Percentiles rank a stretch among this genome's conserved stretches.
Conservation (phyloP, 2,329 filamentous ascomycete genomes). For the Didymella exigua region DNA sequence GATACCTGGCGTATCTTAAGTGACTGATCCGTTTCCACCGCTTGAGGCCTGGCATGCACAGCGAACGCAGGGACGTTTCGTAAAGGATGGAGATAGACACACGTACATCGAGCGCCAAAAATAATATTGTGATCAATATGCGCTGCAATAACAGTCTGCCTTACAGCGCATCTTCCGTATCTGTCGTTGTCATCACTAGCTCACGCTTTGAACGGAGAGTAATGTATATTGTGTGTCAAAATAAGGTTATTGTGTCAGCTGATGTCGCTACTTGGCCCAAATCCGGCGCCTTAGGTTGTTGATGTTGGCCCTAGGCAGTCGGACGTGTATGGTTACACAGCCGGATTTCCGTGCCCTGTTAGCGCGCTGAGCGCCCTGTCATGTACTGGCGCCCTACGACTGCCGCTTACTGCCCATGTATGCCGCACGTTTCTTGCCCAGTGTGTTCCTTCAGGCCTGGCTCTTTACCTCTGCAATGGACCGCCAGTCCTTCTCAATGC, state of each 20-base stretch:
- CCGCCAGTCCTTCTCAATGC: slow-evolving; percentile 33
- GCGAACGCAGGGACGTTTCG: not conserved
- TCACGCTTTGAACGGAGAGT: not conserved
- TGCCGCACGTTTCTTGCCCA: not conserved
- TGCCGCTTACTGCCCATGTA: not conserved
- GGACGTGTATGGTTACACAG: not conserved
- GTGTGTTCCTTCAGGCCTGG: not conserved
- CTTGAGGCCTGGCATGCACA: not conserved
- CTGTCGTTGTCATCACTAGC: not conserved
- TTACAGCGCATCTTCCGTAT: not conserved
- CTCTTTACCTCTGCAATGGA: slow-evolving; percentile 12
- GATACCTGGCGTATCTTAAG: not conserved
- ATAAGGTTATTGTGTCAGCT: not conserved
- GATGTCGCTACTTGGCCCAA: not conserved
- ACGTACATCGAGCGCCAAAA: not conserved
- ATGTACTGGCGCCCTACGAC: not conserved
- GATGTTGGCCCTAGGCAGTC: not conserved
- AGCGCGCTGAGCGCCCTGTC: not conserved
- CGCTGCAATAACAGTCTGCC: not conserved
- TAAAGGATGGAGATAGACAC: not conserved
- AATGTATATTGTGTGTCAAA: not conserved
- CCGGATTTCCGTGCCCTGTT: not conserved
- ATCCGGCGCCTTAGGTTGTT: not conserved
- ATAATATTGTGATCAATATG: not conserved
- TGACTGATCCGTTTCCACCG: not conserved